Base-by-base conservation (phyloP, 2,329 filamentous ascomycete genomes). In the Xylaria sp. region DNA sequence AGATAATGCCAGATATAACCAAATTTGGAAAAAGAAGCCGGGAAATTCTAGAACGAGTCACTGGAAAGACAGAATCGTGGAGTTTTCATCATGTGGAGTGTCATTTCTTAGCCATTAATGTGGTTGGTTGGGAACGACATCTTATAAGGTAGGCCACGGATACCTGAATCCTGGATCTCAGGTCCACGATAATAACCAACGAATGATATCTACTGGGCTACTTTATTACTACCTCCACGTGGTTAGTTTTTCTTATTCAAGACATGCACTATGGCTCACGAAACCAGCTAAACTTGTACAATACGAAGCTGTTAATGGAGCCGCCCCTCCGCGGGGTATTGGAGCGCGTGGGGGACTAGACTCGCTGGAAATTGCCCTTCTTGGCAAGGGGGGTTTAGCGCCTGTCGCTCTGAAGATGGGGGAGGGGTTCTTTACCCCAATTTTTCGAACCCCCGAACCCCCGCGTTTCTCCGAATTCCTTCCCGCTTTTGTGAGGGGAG, bases 351-450 rank as follows among this genome's bases (percentile, higher is more conserved):
- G 61, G 60, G 42, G 27, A 22, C n/a, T 71, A 69, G 58, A 55
- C 56, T 74, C 73, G 73, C 66, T 63, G 63, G 33, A 68, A 74
- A 72, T 70, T 59, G 63, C 65, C 69, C 49, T 72, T 71, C 67
- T 59, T 68, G 66, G 65, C 53, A 53, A 65, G 65, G 61, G 31
- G 38, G 60, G 62, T 45, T 61, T 56, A 63, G 39, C 22, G 38
- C 29, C 29, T 27, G 29, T 11, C 29, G 39, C 20, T 17, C 29
- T 42, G 22, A 13, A 15, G 17, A 51, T 42, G 17, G 59, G 42
- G 39, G n/a, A n/a, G 54, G 59, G 59, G 11, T 25, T 17, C 6
- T n/a, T 49, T 65, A 65, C 62, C 50, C 62, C 57, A 56, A 61
- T 22, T 59, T 20, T 51, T 29, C 42, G 5, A 44, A 10, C 20